A percentile compares a stretch with the other conserved stretches of the same genome.
Evolutionary conservation across 2,329 filamentous ascomycete species (phyloP).

Genomic region (Pyrenophora seminiperda): DNA sequence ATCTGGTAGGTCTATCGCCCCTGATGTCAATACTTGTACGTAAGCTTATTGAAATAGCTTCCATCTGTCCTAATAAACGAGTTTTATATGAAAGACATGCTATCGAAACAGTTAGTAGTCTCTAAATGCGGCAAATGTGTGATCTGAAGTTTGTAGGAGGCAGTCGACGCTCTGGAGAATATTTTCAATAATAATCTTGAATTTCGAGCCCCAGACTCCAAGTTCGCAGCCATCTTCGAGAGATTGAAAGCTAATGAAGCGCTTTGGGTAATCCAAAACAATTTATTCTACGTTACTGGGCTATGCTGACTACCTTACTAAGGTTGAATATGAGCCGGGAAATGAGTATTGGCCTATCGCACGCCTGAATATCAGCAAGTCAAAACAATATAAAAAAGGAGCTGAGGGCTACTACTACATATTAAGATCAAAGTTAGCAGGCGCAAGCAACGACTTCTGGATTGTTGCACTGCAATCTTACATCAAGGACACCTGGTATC

Average conservation of each 20-base stretch:
- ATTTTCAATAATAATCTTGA: slow-evolving; percentile 15
- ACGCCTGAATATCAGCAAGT: slow-evolving; percentile 8
- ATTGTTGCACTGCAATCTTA: slow-evolving; percentile 4
- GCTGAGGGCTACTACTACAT: slow-evolving; percentile 12
- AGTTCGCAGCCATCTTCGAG: slow-evolving; percentile 3
- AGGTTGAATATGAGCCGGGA: slow-evolving; percentile 5
- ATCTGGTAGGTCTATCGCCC: not conserved
- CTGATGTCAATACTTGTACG: not conserved
- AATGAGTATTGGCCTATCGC: slow-evolving; percentile 11
- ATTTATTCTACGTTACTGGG: not conserved
- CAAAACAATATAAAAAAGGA: slow-evolving; percentile 3
- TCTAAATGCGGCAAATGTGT: not conserved
- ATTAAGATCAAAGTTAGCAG: not conserved
- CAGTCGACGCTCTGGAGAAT: slow-evolving; percentile 9
- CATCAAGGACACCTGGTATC: not conserved
- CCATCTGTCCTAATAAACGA: not conserved
- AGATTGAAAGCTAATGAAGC: slow-evolving; percentile 2
- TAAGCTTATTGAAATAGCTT: not conserved
- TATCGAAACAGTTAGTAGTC: slow-evolving; percentile 1
- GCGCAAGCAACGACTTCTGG: slow-evolving; percentile 10
- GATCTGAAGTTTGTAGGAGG: slow-evolving; percentile 4
- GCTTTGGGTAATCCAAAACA: slow-evolving; percentile 1
- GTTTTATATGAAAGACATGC: slow-evolving; percentile 4
- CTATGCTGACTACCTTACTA: not conserved
- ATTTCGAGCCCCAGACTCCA: slow-evolving; percentile 3